phyloP scores from a whole-genome alignment of 257 asterid species.

The Petrea volubilis region DNA sequence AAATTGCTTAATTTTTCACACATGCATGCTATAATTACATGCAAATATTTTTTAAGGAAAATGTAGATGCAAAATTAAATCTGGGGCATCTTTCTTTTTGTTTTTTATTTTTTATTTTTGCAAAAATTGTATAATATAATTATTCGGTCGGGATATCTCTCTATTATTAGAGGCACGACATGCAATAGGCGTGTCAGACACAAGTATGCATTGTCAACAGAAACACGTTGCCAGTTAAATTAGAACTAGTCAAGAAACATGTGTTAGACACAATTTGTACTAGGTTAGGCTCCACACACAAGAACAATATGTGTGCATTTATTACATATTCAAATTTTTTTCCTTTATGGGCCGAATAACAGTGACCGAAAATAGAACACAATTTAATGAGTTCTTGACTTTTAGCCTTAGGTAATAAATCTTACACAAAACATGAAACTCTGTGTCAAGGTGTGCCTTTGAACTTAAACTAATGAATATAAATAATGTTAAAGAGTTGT shows the following conservation, averaged over 20 bases:
- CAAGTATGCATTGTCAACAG: neutral
- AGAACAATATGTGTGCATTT: slow-evolving; percentile 7
- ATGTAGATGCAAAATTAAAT: neutral
- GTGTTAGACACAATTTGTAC: slow-evolving; percentile 12
- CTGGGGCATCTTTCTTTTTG: neutral
- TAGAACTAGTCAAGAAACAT: neutral
- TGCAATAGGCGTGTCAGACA: neutral
- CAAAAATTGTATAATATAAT: no score
- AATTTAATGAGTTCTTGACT: slow-evolving; percentile 14
- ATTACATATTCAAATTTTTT: neutral
- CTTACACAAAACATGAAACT: neutral
- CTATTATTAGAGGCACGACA: slow-evolving; percentile 3
- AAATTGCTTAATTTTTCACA: neutral
- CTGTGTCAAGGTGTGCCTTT: neutral
- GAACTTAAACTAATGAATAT: neutral
- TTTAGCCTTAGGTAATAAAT: neutral
- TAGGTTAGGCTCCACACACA: slow-evolving; percentile 25
- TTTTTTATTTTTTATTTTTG: no score
- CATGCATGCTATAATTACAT: slow-evolving; percentile 31
- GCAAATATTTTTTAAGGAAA: neutral
- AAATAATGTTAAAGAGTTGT: neutral
- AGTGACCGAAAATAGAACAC: slow-evolving; percentile 4
- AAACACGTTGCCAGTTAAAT: neutral
- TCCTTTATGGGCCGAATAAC: slow-evolving; percentile 6
- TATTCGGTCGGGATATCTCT: no score